Percentiles rank a stretch among this genome's conserved stretches.
These are phyloP conservation scores for Pleurotus citrinopileatus DNA, from an alignment of 768 basidiomycete genomes.

Conservation along the genomic window DNA sequence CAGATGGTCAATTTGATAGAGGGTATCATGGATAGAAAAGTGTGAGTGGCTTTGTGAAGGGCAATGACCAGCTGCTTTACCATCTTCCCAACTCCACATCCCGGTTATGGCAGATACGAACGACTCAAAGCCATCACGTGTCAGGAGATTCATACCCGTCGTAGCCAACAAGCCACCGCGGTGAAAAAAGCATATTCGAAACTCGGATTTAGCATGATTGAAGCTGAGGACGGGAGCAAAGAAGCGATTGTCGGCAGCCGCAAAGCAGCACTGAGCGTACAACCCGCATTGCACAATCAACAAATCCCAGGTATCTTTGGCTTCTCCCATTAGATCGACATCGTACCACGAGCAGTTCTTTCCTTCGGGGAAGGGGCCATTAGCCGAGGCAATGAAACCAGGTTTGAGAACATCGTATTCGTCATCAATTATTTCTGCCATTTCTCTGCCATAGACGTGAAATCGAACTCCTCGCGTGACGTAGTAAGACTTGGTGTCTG, in stretches of 20 bases:
- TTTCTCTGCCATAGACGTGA: neutral
- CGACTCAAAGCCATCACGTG: neutral
- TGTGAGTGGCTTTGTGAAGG: neutral
- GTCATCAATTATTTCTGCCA: neutral
- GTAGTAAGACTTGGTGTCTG: neutral
- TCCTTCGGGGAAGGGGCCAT: neutral
- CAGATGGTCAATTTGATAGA: neutral
- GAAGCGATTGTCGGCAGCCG: conserved; percentile 3
- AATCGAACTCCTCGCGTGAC: neutral
- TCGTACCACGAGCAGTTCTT: neutral
- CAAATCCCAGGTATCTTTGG: neutral
- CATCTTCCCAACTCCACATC: neutral
- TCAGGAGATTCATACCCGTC: neutral
- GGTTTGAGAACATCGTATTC: conserved; percentile 6
- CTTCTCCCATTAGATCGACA: conserved; percentile 1
- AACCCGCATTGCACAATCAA: conserved; percentile 7
- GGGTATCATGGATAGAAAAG: neutral
- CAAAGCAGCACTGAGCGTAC: conserved; percentile 10
- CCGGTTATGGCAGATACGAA: neutral
- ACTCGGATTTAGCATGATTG: neutral
- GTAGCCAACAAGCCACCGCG: neutral
- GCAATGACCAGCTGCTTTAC: neutral
- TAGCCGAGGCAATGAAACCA: neutral
- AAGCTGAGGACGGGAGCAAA: conserved; percentile 2
- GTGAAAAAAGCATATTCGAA: neutral